A percentile compares a stretch with the other conserved stretches of the same genome.
Evolutionary conservation across 2,329 filamentous ascomycete genomes (phyloP).

Genomic region (Bipolaris cookei): DNA sequence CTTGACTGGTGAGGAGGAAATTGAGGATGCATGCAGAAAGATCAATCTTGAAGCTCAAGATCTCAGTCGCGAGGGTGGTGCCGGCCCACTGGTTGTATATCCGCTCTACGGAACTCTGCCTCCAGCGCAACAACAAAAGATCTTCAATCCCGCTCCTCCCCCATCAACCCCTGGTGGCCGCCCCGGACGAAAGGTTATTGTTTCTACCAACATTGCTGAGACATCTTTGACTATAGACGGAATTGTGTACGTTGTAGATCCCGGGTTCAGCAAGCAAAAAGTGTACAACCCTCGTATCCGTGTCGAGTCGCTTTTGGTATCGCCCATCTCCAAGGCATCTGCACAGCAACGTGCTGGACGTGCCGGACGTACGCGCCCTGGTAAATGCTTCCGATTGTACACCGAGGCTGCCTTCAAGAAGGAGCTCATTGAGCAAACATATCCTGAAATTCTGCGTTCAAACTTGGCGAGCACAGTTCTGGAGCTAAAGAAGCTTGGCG

Average conservation of each 20-base stretch:
- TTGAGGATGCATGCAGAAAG: conserved; percentile 93
- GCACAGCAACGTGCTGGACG: conserved; percentile 97
- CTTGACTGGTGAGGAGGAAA: conserved; percentile 97
- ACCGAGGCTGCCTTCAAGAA: conserved; percentile 97
- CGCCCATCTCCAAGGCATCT: conserved; percentile 96
- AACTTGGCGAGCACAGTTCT: conserved; percentile 95
- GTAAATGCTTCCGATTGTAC: conserved; percentile 97
- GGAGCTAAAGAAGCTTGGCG: conserved; percentile 95
- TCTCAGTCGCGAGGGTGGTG: conserved; percentile 87
- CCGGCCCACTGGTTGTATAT: conserved; percentile 87
- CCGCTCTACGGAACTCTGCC: conserved; percentile 93
- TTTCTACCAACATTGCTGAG: conserved; percentile 98
- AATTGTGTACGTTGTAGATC: conserved; percentile 99
- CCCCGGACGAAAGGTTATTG: conserved; percentile 90
- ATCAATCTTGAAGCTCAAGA: conserved; percentile 91
- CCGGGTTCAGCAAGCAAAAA: conserved; percentile 98
- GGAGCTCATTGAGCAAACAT: conserved; percentile 95
- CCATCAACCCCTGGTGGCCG: conserved; percentile 75
- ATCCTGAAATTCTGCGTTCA: conserved; percentile 92
- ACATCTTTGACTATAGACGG: conserved; percentile 97
- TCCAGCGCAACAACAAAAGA: conserved; percentile 89
- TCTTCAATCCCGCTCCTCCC: conserved; percentile 87
- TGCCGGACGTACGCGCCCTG: conserved; percentile 96
- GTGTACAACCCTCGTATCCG: conserved; percentile 97
- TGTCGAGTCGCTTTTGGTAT: conserved; percentile 96